Base-by-base conservation (phyloP, 495 filamentous ascomycete species). In the Glonium stellatum region DNA sequence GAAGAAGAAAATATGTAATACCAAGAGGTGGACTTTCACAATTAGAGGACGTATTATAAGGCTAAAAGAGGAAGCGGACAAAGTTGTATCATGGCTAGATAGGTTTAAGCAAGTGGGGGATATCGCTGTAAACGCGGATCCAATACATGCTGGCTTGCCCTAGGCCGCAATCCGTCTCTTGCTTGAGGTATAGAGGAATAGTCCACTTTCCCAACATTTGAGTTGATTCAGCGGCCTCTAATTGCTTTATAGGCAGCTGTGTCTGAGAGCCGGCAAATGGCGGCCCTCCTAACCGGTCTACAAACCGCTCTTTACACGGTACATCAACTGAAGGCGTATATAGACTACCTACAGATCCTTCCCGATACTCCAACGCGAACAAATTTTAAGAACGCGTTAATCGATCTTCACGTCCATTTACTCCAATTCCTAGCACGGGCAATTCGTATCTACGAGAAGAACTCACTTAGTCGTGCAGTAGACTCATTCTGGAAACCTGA, bases 81-180 rank as follows among this genome's bases (percentile, higher is more conserved):
- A 73, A 54, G 56, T 76, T 9, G 55, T 69, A 8, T 55, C 18
- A 5, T 76, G 73, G 72, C 55, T 76, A 2, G 59, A 72, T 15
- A 71, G 68, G 42, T 77, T 77, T 58, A 72, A 69, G 47, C 58
- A 57, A 12, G 41, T 76, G 41, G 74, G 75, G 22, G 73, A 77
- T 57, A 57, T 70, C 9, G 68, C 70, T 13, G 57, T 67, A 4
- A 69, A 73, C 48, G 64, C 67, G 41, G 75, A 78, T 62, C 72
- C 71, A 23, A 60, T 57, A 1, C 74, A 78, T 67, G 69, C 72
- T 15, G 70, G 67, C 9, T 55, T 78, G 36, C 75, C 77, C 10
- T 78, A 77, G 77, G 58, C 58, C 8, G 31, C 4, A 12, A 59
- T 79, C 10, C 59, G 73, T 22, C 72, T 76, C 54, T 58, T 77